These are phyloP conservation scores for Irpex sp. DNA, from an alignment of 1,284 basidiomycete species.

Conservation along the genomic window DNA sequence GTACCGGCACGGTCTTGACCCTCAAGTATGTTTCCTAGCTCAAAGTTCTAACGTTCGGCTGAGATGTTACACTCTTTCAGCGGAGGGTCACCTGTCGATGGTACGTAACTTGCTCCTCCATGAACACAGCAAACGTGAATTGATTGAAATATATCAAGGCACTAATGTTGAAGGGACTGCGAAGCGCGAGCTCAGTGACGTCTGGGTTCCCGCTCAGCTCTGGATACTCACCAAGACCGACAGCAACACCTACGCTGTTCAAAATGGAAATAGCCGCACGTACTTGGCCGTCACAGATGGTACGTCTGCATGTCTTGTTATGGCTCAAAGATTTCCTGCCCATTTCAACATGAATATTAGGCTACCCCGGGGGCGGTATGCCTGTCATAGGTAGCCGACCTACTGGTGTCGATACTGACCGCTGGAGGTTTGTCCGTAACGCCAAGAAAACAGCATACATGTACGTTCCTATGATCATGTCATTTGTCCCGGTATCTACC, in stretches of 20 bases:
- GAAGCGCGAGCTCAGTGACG: not conserved
- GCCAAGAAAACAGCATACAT: not conserved
- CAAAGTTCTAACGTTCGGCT: not conserved
- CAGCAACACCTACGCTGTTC: not conserved
- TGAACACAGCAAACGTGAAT: not conserved
- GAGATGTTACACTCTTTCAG: not conserved
- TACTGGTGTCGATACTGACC: not conserved
- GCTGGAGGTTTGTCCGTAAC: not conserved
- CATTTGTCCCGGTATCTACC: not conserved
- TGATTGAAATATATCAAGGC: not conserved
- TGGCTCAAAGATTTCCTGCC: not conserved
- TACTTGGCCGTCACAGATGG: not conserved
- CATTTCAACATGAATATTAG: not conserved
- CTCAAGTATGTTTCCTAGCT: not conserved
- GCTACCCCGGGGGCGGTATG: not conserved
- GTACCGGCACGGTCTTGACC: not conserved
- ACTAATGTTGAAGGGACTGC: not conserved
- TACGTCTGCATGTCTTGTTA: not conserved
- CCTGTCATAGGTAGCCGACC: not conserved
- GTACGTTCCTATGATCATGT: not conserved
- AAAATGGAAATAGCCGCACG: not conserved
- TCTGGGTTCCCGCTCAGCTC: conserved; percentile 1
- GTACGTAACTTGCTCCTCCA: not conserved
- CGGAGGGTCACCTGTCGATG: not conserved
- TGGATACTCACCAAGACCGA: not conserved